A percentile compares a stretch with the other conserved stretches of the same genome.
Conservation (phyloP, 2,329 filamentous ascomycete species). For the Nothophoma quercina region DNA sequence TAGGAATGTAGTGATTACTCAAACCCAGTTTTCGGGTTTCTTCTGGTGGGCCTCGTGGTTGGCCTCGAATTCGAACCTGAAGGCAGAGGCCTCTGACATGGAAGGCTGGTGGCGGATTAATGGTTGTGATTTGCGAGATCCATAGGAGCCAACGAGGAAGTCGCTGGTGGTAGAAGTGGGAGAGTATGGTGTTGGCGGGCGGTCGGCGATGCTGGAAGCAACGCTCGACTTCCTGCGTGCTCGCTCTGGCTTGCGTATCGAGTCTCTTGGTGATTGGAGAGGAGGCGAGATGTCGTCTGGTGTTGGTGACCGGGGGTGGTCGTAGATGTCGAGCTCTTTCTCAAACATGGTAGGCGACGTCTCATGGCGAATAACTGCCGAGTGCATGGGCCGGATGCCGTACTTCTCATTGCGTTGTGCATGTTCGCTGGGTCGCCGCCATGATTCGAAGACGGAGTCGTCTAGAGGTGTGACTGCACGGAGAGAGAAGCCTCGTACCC, state of each 20-base stretch:
- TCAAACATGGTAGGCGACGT: conserved; percentile 43
- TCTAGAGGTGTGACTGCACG: conserved; percentile 50
- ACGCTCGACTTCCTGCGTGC: conserved; percentile 48
- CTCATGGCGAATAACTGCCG: conserved; percentile 37
- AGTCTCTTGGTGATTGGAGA: conserved; percentile 36
- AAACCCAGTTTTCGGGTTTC: conserved; percentile 29
- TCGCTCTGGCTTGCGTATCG: conserved; percentile 43
- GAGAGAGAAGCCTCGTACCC: conserved; percentile 45
- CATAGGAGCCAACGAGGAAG: conserved; percentile 33
- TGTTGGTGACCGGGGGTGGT: conserved; percentile 39
- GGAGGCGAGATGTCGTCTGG: conserved; percentile 27
- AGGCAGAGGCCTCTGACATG: conserved; percentile 48
- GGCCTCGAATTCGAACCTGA: conserved; percentile 44
- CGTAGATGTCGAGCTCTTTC: conserved; percentile 43
- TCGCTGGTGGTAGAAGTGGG: conserved; percentile 42
- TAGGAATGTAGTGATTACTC: conserved; percentile 10
- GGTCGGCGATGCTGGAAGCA: conserved; percentile 43
- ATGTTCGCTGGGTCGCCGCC: conserved; percentile 49
- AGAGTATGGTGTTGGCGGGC: conserved; percentile 51
- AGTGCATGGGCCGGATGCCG: conserved; percentile 38
- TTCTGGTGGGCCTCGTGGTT: conserved; percentile 32
- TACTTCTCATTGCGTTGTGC: conserved; percentile 47
- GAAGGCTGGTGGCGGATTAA: conserved; percentile 45
- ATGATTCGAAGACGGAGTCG: conserved; percentile 52
- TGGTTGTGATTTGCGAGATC: conserved; percentile 40